Base-by-base conservation (phyloP, 768 basidiomycete genomes). In the Suillus decipiens region DNA sequence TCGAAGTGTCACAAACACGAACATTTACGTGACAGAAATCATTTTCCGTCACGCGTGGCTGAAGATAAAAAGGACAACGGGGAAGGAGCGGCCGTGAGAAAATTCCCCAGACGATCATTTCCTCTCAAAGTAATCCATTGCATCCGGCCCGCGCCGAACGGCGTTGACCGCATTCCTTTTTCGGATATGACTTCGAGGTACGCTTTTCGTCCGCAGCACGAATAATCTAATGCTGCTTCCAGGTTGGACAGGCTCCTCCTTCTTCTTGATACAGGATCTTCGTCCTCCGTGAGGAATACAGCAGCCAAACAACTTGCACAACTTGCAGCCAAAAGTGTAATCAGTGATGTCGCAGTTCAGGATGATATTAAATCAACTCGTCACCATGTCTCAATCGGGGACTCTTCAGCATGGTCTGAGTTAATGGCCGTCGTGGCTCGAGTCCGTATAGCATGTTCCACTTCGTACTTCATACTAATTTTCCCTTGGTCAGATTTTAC, bases 211-310 rank as follows among this genome's bases (percentile, higher is more conserved):
- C 69, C 65, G 61, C 54, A 62, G 39, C 41, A 17, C 36, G 17
- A 5, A 7, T 48, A 28, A 47, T 65, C 62, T 55, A 63, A 60
- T 48, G 10, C 60, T 51, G 11, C 60, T 60, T 60, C 6, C 70
- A 96, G 96, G 81, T 88, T 98, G 81, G 97, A 99, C 84, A 89
- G 97, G 77, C 90, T 99, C 80, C 89, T 99, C 74, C 85, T 93
- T 70, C 85, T 99, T 51, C 86, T 99, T 66, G 96, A 98, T 75
- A 95, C 95, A 42, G 97, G 97, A 51, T 96, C 96, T 14, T 95
- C 95, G 3, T 77, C 84, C 47, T 90, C 91, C 57, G 90, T 99
- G 67, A 86, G 96, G 72, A 88, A 88, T 66, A 97, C 97, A n/a
- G 96, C 97, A 0, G 96, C 96, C 5, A 95, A 94, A 71, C 97